Base-by-base conservation (phyloP, 495 filamentous ascomycete genomes). In the Glutinoglossum americanum region DNA sequence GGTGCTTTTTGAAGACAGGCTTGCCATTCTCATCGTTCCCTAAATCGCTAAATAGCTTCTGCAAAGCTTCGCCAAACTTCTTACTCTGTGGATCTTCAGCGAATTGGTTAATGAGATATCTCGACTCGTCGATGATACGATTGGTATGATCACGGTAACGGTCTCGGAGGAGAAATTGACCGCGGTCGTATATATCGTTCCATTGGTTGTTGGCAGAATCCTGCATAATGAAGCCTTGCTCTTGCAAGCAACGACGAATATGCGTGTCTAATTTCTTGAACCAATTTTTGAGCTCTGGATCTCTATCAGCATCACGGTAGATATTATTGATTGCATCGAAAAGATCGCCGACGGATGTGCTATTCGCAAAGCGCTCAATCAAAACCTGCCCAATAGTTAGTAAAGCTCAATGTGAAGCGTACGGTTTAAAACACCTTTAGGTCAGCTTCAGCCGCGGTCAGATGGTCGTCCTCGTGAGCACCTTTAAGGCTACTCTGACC, bases 341-440 rank as follows among this genome's bases (percentile, higher is more conserved):
- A 37, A 97, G 69, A 66, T 93, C 87, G 60, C 93, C 83, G 41
- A 78, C 74, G 1, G 88, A 95, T 8, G 92, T 98, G 67, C 80
- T 82, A 69, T 97, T 97, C 65, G 92, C 92, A 62, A 96, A 97
- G 51, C 92, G 83, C 73, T 98, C 93, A 60, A 97, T 80, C 21
- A 98, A 75, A 15, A 78, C 83, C 85, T 89, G 66, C 10, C 69
- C 63, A 32, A 57, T 55, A 41, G 70, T 85, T 68, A 83, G 75
- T 68, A 70, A 68, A 54, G 58, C 13, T 57, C 57, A 55, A 23
- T 11, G 25, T 19, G 11, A 21, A 10, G 30, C 54, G 55, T 17
- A 9, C 5, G 10, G 57, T 64, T 55, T 53, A 37, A 72, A 56
- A 69, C n/a, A 84, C 82, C 74, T 81, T 87, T 55, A 98, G 74